Evolutionary conservation across 176 grass and related monocot species (phyloP), one percentile per base, ranked within the genome.

Genomic region (Ensete ventricosum): DNA sequence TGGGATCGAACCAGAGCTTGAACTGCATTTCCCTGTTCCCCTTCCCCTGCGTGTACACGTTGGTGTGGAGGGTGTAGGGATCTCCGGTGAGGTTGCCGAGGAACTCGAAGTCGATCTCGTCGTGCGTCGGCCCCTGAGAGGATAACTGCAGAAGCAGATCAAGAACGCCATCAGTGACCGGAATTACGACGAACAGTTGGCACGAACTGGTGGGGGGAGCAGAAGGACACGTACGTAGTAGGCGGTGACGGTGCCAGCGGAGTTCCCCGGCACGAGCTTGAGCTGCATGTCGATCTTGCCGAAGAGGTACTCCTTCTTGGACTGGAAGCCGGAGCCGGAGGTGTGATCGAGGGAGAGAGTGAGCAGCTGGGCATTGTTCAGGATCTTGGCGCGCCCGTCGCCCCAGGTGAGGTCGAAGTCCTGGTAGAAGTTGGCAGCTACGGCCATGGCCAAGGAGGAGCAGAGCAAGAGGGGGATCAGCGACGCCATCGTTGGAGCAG

Each of bases 61-160:
- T 70, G 34, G 67, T 70, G 67, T 70, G 67, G 16, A 70, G 67
- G 12, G 43, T 50, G 67, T 70, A 70, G 34, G 67, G 67, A 8
- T 70, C 34, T 14, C 27, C 43, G 67, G 16, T 51, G 34, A 70
- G 29, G 67, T 70, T 70, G 14, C 67, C 67, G 13, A 70, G 67
- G 67, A 70, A 70, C 27, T 70, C 67, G 67, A 70, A 70, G 67
- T 70, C 67, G 27, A 70, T 70, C 27, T 70, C 67, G 67, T 70
- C 67, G 34, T 50, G 67, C 27, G 67, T 50, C 29, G 67, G 67
- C 27, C 67, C 67, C 29, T 9, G 67, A 3, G 67, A 70, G 14
- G 67, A 70, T 14, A 70, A 50, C 67, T 70, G 27, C 27, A 19
- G 7, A 17, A 50, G 14, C 16, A 70, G 6, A 63, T 23, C 6